phyloP scores from a whole-genome alignment of 75 land plant species.

The Adiantum capillusveneris region DNA sequence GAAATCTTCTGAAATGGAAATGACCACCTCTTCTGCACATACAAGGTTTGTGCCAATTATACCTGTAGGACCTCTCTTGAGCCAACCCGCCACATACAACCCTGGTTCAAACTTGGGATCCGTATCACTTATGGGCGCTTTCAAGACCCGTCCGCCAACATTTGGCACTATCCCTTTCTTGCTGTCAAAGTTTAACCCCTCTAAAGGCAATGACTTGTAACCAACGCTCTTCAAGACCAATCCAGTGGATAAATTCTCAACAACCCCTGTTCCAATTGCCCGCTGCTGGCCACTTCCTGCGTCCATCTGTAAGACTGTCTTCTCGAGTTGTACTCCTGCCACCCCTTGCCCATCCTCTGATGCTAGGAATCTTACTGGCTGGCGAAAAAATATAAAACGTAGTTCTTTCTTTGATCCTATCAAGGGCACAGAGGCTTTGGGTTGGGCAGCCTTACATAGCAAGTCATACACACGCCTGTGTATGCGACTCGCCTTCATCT shows the following conservation, averaged over 20 bases:
- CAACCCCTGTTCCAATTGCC: slow-evolving; percentile 77
- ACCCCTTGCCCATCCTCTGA: slow-evolving; percentile 38
- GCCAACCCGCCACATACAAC: slow-evolving; percentile 91
- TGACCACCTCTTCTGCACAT: slow-evolving; percentile 93
- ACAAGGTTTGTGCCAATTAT: slow-evolving; percentile 89
- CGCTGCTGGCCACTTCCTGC: slow-evolving; percentile 31
- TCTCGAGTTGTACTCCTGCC: slow-evolving; percentile 63
- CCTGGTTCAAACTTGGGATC: slow-evolving; percentile 36
- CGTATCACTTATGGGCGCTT: slow-evolving; percentile 10
- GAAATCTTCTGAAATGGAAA: neutral
- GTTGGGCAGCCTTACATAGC: slow-evolving; percentile 65
- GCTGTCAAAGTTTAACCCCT: slow-evolving; percentile 73
- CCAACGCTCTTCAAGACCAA: slow-evolving; percentile 92
- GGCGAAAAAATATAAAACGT: slow-evolving; percentile 73
- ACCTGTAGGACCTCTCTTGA: slow-evolving; percentile 96
- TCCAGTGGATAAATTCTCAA: slow-evolving; percentile 55
- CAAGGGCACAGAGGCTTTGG: slow-evolving; percentile 13
- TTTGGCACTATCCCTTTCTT: slow-evolving; percentile 92
- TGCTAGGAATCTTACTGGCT: slow-evolving; percentile 55
- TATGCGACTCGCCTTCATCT: slow-evolving; percentile 63
- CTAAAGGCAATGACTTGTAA: slow-evolving; percentile 78
- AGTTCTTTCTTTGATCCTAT: slow-evolving; percentile 53
- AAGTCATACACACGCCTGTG: slow-evolving; percentile 84
- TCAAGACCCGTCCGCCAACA: slow-evolving; percentile 63
- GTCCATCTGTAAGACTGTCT: slow-evolving; percentile 60